Percentiles rank a stretch among this genome's conserved stretches.
Evolutionary conservation across 2,329 filamentous ascomycete genomes (phyloP).

Genomic region (Byssoonygena ceratinophila): DNA sequence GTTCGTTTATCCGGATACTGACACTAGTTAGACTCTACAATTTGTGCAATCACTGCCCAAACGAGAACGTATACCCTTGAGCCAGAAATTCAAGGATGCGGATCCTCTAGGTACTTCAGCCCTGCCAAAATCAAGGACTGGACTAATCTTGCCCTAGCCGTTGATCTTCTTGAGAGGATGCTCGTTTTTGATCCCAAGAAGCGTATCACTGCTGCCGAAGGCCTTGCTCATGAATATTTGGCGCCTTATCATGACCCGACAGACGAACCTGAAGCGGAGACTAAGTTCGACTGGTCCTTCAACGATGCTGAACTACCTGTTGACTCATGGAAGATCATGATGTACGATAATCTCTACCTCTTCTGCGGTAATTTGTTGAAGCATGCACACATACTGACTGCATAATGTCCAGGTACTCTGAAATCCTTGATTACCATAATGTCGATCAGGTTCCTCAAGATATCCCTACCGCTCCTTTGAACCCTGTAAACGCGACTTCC

Average conservation of each 20-base stretch:
- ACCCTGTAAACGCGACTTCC: not conserved
- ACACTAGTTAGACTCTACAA: conserved; percentile 61
- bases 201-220: conserved; percentile 76
- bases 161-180: conserved; percentile 92
- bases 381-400: conserved; percentile 11
- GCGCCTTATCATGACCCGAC: conserved; percentile 94
- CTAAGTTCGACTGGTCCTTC: conserved; percentile 99
- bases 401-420: conserved; percentile 65
- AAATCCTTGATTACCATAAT: conserved; percentile 98
- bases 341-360: conserved; percentile 49
- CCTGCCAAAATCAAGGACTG: too few species aligned
- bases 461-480: not conserved
- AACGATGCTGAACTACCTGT: conserved; percentile 95
- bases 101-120: conserved; percentile 61
- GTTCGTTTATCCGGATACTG: not conserved
- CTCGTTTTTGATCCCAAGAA: conserved; percentile 98
- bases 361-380: not conserved
- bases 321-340: conserved; percentile 99
- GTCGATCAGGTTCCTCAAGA: conserved; percentile 49
- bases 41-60: conserved; percentile 97
- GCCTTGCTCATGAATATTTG: conserved; percentile 84
- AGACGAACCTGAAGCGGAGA: conserved; percentile 87
- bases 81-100: conserved; percentile 88
- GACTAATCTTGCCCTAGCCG: conserved; percentile 52
- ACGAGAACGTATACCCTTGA: conserved; percentile 77